Evolutionary conservation across 2,329 filamentous ascomycete genomes (phyloP), one percentile per base, ranked within the genome.

Genomic region (Cladosporium phlei): DNA sequence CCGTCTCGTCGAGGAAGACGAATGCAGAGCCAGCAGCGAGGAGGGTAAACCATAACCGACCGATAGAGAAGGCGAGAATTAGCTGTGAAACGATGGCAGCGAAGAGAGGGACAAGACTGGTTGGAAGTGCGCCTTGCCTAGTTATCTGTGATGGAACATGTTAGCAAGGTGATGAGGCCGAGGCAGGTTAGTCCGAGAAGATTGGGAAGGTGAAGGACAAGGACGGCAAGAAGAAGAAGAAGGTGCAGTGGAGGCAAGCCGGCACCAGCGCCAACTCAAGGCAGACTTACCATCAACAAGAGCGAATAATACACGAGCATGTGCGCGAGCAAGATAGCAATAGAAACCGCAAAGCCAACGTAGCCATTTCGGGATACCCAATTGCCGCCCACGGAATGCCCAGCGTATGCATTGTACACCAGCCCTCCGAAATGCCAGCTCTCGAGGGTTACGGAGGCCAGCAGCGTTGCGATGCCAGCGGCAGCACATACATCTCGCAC

Each of bases 31-130:
- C 38, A 8, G 53, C 49, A 51, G 59, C 61, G 38, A 65, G 35
- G 38, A 51, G 47, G 8, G 58, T 55, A 38, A 65, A 65, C 61
- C 62, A 66, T 16, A 61, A 33, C 16, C 62, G 53, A 28, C 53
- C 50, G 5, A 55, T 19, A 5, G 62, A 60, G 34, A 63, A 62
- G 17, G 38, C 50, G 11, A 54, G 30, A 11, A 60, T 46, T 16
- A 66, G 48, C 25, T 59, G 58, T 2, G 62, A 58, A 39, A 40
- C 49, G n/a, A 65, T 34, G 3, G 58, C 56, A 14, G 61, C 61
- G 19, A 52, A 48, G 4, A 64, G 47, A 7, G 57, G 57, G 12
- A 59, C 42, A 21, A 60, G 55, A 35, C 48, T 57, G 19, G 61
- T 54, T 11, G 50, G 46, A 30, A 62, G 53, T 3, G 59, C 47